Conservation (phyloP, 1,284 basidiomycete genomes). For the Ceratobasidium sp. region DNA sequence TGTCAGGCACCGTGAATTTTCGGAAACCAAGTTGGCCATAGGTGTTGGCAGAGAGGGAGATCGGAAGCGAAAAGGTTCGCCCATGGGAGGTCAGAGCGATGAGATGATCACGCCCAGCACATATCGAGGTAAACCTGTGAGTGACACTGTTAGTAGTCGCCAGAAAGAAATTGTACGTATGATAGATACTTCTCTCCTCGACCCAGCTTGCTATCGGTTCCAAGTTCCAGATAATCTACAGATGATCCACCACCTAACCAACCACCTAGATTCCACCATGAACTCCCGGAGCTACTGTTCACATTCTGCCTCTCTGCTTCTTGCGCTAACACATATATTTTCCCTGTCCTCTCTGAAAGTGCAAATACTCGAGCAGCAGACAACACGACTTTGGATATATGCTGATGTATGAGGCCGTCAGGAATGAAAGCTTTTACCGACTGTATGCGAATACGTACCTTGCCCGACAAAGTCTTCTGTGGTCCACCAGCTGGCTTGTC, state of each 20-base stretch:
- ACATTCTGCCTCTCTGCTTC: slow-evolving; percentile 49
- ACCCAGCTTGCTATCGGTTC: slow-evolving; percentile 56
- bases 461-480: slow-evolving; percentile 67
- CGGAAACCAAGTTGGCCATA: slow-evolving; percentile 86
- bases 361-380: slow-evolving; percentile 70
- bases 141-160: background rate
- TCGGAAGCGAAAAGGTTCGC: slow-evolving; percentile 80
- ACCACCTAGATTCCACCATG: slow-evolving; percentile 43
- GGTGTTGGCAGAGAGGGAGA: slow-evolving; percentile 78
- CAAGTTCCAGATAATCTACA: slow-evolving; percentile 52
- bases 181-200: slow-evolving; percentile 59
- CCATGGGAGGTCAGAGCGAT: slow-evolving; percentile 85
- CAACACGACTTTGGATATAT: slow-evolving; percentile 68
- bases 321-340: slow-evolving; percentile 71
- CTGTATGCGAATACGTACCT: slow-evolving; percentile 57
- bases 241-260: slow-evolving; percentile 48
- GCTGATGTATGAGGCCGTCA: slow-evolving; percentile 56
- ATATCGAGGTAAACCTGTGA: slow-evolving; percentile 71
- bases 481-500: slow-evolving; percentile 49
- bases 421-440: background rate
- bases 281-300: slow-evolving; percentile 41
- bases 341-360: slow-evolving; percentile 69
- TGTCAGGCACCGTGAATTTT: slow-evolving; percentile 58
- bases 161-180: background rate
- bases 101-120: slow-evolving; percentile 80